These are phyloP conservation scores for Tetraselmis chui DNA, from an alignment of 139 green algal species.

Conservation along the genomic window DNA sequence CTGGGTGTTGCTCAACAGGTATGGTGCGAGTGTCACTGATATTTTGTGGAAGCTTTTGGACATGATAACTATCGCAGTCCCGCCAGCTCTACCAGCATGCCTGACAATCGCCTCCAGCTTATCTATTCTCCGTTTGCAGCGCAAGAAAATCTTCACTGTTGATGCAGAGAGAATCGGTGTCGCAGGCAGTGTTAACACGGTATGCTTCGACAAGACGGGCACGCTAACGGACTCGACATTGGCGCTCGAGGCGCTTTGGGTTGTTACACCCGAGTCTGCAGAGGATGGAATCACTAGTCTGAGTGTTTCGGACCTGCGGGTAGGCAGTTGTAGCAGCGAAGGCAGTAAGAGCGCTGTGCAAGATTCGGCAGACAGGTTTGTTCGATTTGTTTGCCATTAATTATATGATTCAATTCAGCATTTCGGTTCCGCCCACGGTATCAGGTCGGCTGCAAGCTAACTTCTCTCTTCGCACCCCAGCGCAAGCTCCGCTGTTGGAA, in stretches of 20 bases:
- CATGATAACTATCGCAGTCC: slow-evolving; percentile 69
- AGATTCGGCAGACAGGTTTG: too few relatives aligned
- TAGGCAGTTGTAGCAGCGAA: too few relatives aligned
- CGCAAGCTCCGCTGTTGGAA: too few relatives aligned
- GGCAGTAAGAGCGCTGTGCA: too few relatives aligned
- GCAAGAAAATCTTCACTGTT: slow-evolving; percentile 48
- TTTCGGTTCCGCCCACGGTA: too few relatives aligned
- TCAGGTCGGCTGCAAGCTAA: too few relatives aligned
- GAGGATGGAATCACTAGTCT: too few relatives aligned
- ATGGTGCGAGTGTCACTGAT: slow-evolving; percentile 28
- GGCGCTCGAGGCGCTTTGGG: neutral
- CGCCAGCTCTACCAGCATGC: slow-evolving; percentile 63
- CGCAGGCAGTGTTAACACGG: slow-evolving; percentile 53
- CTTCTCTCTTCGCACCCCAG: too few relatives aligned
- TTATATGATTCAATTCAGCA: too few relatives aligned
- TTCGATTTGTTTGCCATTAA: too few relatives aligned
- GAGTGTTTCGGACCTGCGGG: too few relatives aligned
- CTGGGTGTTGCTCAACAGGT: slow-evolving; percentile 26
- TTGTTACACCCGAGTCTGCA: too few relatives aligned
- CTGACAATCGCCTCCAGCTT: slow-evolving; percentile 60
- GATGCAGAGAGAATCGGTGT: slow-evolving; percentile 42
- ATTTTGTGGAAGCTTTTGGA: slow-evolving; percentile 49
- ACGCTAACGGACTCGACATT: slow-evolving; percentile 3
- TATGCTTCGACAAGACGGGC: slow-evolving; percentile 70
- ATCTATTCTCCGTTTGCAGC: slow-evolving; percentile 40